Evolutionary conservation across 1,284 basidiomycete species (phyloP).

Genomic region (Athelia sp.): DNA sequence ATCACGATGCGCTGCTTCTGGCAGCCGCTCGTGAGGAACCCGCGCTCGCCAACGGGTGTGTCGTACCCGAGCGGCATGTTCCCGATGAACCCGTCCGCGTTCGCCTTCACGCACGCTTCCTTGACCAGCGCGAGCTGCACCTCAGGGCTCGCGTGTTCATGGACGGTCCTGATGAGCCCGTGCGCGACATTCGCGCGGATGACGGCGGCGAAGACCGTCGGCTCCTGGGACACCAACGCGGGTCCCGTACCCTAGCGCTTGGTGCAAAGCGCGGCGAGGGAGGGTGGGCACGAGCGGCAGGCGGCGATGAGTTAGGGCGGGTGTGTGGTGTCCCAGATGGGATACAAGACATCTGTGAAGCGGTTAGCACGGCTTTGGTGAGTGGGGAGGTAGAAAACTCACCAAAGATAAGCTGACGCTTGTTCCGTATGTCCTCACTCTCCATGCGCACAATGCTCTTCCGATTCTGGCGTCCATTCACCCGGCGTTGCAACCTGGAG

Average conservation of each 20-base stretch:
- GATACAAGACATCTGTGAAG: too few species aligned
- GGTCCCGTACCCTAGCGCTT: too few species aligned
- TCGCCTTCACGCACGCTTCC: slow-evolving; percentile 86
- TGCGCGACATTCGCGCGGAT: slow-evolving; percentile 82
- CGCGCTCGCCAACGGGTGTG: slow-evolving; percentile 90
- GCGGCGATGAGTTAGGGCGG: too few species aligned
- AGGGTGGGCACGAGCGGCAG: too few species aligned
- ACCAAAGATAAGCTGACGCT: too few species aligned
- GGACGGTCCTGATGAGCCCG: slow-evolving; percentile 80
- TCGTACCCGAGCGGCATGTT: slow-evolving; percentile 86
- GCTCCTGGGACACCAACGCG: slow-evolving; percentile 90
- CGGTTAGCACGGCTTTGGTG: too few species aligned
- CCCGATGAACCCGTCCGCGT: slow-evolving; percentile 86
- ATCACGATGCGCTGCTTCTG: slow-evolving; percentile 93
- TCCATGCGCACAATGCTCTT: slow-evolving; percentile 44
- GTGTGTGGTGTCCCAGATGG: too few species aligned
- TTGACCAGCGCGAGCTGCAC: slow-evolving; percentile 78
- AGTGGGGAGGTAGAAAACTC: too few species aligned
- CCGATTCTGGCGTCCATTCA: neutral
- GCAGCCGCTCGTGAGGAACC: slow-evolving; percentile 87
- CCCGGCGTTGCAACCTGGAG: neutral
- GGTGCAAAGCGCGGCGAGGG: too few species aligned
- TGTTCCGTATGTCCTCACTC: slow-evolving; percentile 49
- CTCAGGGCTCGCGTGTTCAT: slow-evolving; percentile 67
- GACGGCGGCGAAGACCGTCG: slow-evolving; percentile 80